Evolutionary conservation across 1,284 basidiomycete genomes (phyloP).

Genomic region (Heterobasidion occidentale): DNA sequence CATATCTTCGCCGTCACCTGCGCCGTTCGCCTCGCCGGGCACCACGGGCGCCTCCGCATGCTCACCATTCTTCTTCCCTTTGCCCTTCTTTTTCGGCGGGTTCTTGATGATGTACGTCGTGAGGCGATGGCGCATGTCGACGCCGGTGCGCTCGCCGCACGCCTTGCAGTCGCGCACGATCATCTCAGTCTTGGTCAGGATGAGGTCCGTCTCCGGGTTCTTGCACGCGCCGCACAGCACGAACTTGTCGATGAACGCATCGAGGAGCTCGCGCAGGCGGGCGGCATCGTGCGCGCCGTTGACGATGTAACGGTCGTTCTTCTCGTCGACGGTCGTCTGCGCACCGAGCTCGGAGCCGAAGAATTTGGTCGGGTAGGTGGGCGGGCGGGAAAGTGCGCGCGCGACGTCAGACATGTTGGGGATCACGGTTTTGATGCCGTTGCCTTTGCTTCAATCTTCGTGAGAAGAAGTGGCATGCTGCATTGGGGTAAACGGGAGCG

Average conservation of each 20-base stretch:
- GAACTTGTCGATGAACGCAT: constrained; percentile 97
- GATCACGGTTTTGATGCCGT: constrained; percentile 98
- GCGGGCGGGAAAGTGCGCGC: constrained; percentile 90
- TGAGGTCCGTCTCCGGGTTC: constrained; percentile 97
- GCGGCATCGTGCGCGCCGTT: constrained; percentile 94
- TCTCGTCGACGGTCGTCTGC: constrained; percentile 94
- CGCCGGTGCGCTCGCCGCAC: constrained; percentile 85
- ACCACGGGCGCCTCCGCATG: constrained; percentile 24
- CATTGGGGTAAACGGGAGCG: constrained; percentile 6
- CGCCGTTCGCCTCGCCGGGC: constrained; percentile 37
- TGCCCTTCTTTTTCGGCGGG: constrained; percentile 86
- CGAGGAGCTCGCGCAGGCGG: constrained; percentile 92
- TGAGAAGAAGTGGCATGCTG: constrained; percentile 92
- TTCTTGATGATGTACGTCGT: constrained; percentile 97
- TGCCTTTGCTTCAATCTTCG: constrained; percentile 98
- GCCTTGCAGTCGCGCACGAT: constrained; percentile 98
- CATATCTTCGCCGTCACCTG: constrained; percentile 34
- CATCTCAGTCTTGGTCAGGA: constrained; percentile 84
- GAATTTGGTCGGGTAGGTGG: constrained; percentile 97
- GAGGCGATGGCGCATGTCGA: constrained; percentile 98
- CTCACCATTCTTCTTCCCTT: constrained; percentile 43
- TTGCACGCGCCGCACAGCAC: constrained; percentile 98
- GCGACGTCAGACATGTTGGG: constrained; percentile 99
- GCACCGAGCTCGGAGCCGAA: constrained; percentile 99
- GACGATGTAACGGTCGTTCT: constrained; percentile 97